Evolutionary conservation across 129 eudicot genomes (phyloP).

Genomic region (Flaveria bidentis): DNA sequence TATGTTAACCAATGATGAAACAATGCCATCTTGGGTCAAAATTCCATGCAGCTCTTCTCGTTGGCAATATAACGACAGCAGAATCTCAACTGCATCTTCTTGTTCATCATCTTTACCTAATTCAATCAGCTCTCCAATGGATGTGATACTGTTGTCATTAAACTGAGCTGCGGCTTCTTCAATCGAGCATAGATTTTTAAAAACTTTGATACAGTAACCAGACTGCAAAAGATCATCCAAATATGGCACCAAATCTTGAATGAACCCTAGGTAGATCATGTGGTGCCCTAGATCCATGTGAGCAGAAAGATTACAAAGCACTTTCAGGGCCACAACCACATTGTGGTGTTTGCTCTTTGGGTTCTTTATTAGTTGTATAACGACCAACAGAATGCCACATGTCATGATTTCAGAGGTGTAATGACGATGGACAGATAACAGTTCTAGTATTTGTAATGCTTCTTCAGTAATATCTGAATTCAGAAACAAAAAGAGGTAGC

Average conservation of each 20-base stretch:
- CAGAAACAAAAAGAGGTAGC: slow-evolving; percentile 23
- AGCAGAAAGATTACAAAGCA: slow-evolving; percentile 34
- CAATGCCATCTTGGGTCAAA: slow-evolving; percentile 10
- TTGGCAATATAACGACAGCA: slow-evolving; percentile 29
- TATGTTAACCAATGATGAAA: slow-evolving; percentile 24
- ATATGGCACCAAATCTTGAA: slow-evolving; percentile 30
- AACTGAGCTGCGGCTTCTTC: slow-evolving; percentile 42
- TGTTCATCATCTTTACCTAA: slow-evolving; percentile 38
- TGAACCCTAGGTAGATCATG: slow-evolving; percentile 39
- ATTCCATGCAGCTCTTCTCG: slow-evolving; percentile 25
- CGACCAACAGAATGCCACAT: slow-evolving; percentile 31
- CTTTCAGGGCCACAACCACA: slow-evolving; percentile 19
- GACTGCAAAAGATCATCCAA: slow-evolving; percentile 34
- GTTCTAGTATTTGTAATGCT: slow-evolving; percentile 32
- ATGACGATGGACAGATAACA: slow-evolving; percentile 19
- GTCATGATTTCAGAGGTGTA: slow-evolving; percentile 33
- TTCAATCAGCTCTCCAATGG: slow-evolving; percentile 43
- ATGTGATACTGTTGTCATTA: slow-evolving; percentile 23
- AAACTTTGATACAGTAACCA: slow-evolving; percentile 28
- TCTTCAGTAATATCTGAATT: slow-evolving; percentile 39
- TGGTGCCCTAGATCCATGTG: slow-evolving; percentile 38
- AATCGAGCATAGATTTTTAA: slow-evolving; percentile 30
- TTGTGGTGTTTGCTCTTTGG: slow-evolving; percentile 31
- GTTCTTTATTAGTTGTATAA: slow-evolving; percentile 27
- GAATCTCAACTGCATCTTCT: slow-evolving; percentile 29